Conservation (phyloP, 208 protist genomes). For the Acanthamoeba quina region DNA sequence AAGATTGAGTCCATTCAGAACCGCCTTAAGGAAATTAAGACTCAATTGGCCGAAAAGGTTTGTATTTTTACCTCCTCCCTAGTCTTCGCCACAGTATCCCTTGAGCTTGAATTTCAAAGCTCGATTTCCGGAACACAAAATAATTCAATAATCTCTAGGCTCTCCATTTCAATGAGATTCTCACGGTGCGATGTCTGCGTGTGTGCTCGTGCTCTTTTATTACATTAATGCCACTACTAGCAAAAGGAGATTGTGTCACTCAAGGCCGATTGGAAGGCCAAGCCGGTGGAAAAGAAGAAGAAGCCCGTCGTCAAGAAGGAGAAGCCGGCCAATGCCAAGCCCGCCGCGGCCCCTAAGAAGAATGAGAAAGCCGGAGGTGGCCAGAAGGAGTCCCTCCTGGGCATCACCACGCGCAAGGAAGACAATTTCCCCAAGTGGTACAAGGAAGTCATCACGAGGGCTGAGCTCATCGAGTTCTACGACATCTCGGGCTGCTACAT, state of each 20-base stretch:
- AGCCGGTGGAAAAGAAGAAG: conserved; percentile 67
- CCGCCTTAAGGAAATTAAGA: conserved; percentile 60
- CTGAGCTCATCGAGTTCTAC: conserved; percentile 99
- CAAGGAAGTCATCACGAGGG: conserved; percentile 96
- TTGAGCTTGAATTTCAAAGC: neutral
- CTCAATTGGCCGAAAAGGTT: conserved; percentile 26
- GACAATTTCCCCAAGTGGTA: conserved; percentile 98
- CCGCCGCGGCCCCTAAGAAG: conserved; percentile 9
- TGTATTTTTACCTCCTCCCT: neutral
- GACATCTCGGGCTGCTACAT: conserved; percentile 99
- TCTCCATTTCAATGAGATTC: too few relatives aligned
- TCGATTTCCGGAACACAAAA: too few relatives aligned
- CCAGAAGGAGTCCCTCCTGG: conserved; percentile 87
- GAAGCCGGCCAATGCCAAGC: neutral
- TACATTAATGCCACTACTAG: too few relatives aligned
- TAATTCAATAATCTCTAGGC: neutral
- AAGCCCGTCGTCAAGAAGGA: conserved; percentile 42
- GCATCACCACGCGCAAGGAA: conserved; percentile 93
- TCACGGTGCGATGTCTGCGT: too few relatives aligned
- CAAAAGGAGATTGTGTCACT: conserved; percentile 58
- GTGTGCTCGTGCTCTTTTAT: too few relatives aligned
- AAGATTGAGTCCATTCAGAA: conserved; percentile 22
- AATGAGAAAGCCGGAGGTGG: neutral
- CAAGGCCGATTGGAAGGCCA: conserved; percentile 62
- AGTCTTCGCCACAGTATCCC: neutral